Evolutionary conservation across 306 rosid genomes (phyloP), one percentile per base, ranked within the genome.

Genomic region (Vigna trinervia): DNA sequence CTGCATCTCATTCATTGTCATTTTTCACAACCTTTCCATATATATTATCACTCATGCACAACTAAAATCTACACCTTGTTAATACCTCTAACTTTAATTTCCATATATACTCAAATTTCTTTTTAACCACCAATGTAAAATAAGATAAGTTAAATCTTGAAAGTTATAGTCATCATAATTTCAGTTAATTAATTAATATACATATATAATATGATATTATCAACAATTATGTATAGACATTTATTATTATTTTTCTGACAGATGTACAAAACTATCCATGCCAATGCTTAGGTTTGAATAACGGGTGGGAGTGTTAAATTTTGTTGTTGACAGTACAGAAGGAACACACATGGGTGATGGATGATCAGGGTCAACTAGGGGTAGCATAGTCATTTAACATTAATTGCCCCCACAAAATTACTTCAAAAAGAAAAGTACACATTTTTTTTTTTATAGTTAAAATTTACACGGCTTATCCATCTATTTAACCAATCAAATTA

Each of bases 371-470:
- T 45, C 54, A 64, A 51, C 17, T 67, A 46, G n/a, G 84, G 83
- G 64, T 57, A 41, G 12, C 30, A 26, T 48, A 46, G 88, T 86
- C 69, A 83, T 72, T 80, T 73, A 19, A 74, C 26, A 46, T 13
- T 12, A 8, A 22, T 12, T 51, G 63, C 22, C 65, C 67, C 81
- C 59, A 52, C 77, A 48, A 68, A 39, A 41, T 45, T 72, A 76
- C 58, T 69, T 82, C 58, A 34, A 17, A 74, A 34, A 74, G 36
- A 71, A 30, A 64, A 69, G 4, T 36, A 36, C 41, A 36, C 8
- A 6, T 36, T 36, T 36, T 34, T 34, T 34, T 36, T 4, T 36
- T 36, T 6, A 34, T 34, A 34, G 1, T 5, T 5, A 34, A 36
- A 36, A 36, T 36, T 36, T 36, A 36, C 1, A 5, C 41, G 6